phyloP scores from a whole-genome alignment of 2,329 filamentous ascomycete genomes.

The Allantophomopsis cytisporea region DNA sequence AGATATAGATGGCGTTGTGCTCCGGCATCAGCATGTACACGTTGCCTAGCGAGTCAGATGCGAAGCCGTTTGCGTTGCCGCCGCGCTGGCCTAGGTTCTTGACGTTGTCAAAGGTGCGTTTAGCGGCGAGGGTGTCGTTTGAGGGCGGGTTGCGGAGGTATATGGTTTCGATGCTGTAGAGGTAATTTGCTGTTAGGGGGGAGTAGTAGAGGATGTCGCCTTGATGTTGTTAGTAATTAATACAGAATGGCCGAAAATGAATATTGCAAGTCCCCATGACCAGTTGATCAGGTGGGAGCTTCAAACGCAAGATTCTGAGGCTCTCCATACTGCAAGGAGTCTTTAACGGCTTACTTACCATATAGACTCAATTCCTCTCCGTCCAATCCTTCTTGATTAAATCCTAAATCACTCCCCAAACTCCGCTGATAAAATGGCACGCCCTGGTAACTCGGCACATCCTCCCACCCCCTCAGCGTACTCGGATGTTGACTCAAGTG shows the following conservation, averaged over 20 bases:
- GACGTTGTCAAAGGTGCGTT: slow-evolving; percentile 29
- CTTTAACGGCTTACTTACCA: no score
- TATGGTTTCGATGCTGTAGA: slow-evolving; percentile 20
- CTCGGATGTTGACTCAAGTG: slow-evolving; percentile 19
- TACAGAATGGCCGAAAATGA: not conserved
- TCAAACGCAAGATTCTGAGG: no score
- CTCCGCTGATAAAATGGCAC: slow-evolving; percentile 18
- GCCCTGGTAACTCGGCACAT: slow-evolving; percentile 20
- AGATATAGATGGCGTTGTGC: slow-evolving; percentile 29
- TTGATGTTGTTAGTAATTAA: slow-evolving; percentile 17
- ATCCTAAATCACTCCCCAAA: slow-evolving; percentile 11
- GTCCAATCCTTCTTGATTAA: slow-evolving; percentile 15
- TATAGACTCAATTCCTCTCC: no score
- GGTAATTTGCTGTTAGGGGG: slow-evolving; percentile 21
- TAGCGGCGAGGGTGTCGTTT: slow-evolving; percentile 20
- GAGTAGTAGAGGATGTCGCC: slow-evolving; percentile 24
- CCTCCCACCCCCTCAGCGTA: slow-evolving; percentile 13
- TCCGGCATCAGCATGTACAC: slow-evolving; percentile 31
- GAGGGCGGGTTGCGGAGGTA: slow-evolving; percentile 20
- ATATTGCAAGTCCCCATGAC: slow-evolving; percentile 15
- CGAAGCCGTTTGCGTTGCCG: slow-evolving; percentile 29
- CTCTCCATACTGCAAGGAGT: no score
- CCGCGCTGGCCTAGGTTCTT: slow-evolving; percentile 28
- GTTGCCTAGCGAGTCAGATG: slow-evolving; percentile 26
- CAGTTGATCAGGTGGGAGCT: slow-evolving; percentile 4